These are phyloP conservation scores for Gloeostereum incarnatum DNA, from an alignment of 768 basidiomycete species.

Conservation along the genomic window DNA sequence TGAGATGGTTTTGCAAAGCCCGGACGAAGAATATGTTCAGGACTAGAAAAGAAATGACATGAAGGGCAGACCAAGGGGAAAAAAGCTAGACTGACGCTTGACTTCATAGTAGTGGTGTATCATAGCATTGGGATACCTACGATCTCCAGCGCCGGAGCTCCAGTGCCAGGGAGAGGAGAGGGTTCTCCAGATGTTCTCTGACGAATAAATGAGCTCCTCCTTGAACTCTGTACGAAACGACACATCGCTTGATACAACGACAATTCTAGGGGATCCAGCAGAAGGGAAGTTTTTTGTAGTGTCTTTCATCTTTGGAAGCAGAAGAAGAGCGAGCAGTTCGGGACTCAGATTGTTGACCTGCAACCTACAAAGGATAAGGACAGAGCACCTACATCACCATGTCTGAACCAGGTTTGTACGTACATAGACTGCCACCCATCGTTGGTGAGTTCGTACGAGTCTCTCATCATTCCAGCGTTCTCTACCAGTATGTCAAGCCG, in stretches of 20 bases:
- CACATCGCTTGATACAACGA: slow-evolving; percentile 19
- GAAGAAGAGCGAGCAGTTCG: slow-evolving; percentile 18
- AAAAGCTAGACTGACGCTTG: slow-evolving; percentile 14
- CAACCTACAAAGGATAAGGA: slow-evolving; percentile 12
- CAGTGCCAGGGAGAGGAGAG: slow-evolving; percentile 8
- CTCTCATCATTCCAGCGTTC: slow-evolving; percentile 23
- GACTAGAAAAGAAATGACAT: slow-evolving; percentile 11
- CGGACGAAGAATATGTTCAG: slow-evolving; percentile 20
- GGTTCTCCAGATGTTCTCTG: slow-evolving; percentile 14
- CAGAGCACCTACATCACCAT: not conserved
- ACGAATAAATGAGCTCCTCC: slow-evolving; percentile 11
- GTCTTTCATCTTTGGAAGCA: slow-evolving; percentile 19
- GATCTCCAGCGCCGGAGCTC: not conserved
- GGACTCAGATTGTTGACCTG: slow-evolving; percentile 26
- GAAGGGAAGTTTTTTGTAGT: slow-evolving; percentile 15
- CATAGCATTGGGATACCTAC: slow-evolving; percentile 9
- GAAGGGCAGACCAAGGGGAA: not conserved
- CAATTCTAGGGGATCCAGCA: slow-evolving; percentile 13
- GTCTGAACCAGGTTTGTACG: slow-evolving; percentile 1
- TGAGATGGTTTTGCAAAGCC: slow-evolving; percentile 14
- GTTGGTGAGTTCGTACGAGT: slow-evolving; percentile 14
- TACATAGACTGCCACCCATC: slow-evolving; percentile 42
- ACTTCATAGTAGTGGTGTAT: slow-evolving; percentile 12
- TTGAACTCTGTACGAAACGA: slow-evolving; percentile 13
- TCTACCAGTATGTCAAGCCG: slow-evolving; percentile 34